Conservation (phyloP, 306 rosid species). For the cucumber (Cucumis sativus) region Cucumber_9930_V3 NC_026658.2:13587001-13587500, state of each 20-base stretch:
- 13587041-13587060: slow-evolving; percentile 28
- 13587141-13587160: slow-evolving; percentile 82
- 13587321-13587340: background rate
- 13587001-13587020: too few species aligned
- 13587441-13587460: slow-evolving; percentile 61
- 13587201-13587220: slow-evolving; percentile 75
- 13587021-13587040: background rate
- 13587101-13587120: slow-evolving; percentile 77
- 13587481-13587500: slow-evolving; percentile 53
- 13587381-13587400: slow-evolving; percentile 72
- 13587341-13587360: slow-evolving; percentile 9
- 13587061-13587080: slow-evolving; percentile 62
- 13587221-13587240: slow-evolving; percentile 55
- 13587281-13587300: background rate
- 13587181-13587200: slow-evolving; percentile 70
- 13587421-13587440: slow-evolving; percentile 65
- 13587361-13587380: slow-evolving; percentile 50
- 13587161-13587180: slow-evolving; percentile 45
- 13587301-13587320: background rate
- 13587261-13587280: slow-evolving; percentile 57
- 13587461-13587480: slow-evolving; percentile 84
- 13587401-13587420: slow-evolving; percentile 39
- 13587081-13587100: slow-evolving; percentile 77
- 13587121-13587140: slow-evolving; percentile 55
- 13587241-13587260: slow-evolving; percentile 58